Evolutionary conservation across 345 rosid genomes (phyloP).

Genomic region (Stellera chamaejasme): DNA sequence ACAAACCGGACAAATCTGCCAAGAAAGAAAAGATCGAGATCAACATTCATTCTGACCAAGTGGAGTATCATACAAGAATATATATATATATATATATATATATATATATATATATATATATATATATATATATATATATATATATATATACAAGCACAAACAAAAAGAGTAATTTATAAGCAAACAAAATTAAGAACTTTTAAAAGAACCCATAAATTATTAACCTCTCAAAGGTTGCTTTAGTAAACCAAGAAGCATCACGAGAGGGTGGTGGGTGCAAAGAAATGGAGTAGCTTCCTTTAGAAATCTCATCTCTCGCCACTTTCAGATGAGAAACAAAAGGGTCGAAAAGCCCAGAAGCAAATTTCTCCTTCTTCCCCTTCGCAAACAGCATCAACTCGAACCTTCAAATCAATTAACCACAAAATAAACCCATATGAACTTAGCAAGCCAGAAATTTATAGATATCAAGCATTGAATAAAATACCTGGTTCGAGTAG

Average conservation of each 20-base stretch:
- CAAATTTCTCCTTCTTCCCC: conserved; percentile 68
- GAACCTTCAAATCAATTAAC: conserved; percentile 35
- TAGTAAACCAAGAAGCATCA: conserved; percentile 70
- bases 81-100: too few species aligned
- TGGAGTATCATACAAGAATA: background rate
- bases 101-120: too few species aligned
- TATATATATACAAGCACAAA: too few species aligned
- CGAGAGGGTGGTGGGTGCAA: conserved; percentile 43
- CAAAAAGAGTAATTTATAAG: background rate
- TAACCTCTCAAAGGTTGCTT: conserved; percentile 78
- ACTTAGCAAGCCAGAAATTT: background rate
- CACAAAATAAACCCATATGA: background rate
- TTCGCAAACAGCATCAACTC: conserved; percentile 64
- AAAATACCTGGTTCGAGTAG: conserved; percentile 76
- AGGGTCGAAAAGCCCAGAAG: conserved; percentile 77
- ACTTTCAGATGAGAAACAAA: conserved; percentile 69
- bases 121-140: too few species aligned
- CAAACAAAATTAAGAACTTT: background rate
- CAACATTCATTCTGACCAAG: too few species aligned
- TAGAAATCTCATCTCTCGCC: conserved; percentile 70
- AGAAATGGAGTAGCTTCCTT: conserved; percentile 80
- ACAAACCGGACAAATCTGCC: conserved; percentile 80
- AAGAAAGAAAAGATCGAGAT: background rate
- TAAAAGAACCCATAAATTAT: background rate
- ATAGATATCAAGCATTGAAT: background rate